These are phyloP conservation scores for Glonium stellatum DNA, from an alignment of 495 filamentous ascomycete species.

Conservation along the genomic window DNA sequence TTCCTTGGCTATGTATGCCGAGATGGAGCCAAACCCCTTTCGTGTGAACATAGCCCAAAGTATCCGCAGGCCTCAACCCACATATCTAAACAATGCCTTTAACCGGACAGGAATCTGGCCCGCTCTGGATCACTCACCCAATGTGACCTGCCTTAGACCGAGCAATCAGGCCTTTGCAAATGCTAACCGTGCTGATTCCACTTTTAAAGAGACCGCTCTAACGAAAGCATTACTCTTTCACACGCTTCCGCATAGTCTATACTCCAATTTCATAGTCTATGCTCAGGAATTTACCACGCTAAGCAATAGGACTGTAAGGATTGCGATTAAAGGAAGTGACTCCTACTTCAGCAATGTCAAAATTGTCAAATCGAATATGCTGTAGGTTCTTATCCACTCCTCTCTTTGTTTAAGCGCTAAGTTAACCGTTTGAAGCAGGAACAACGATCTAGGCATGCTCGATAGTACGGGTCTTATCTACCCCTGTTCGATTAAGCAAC, in stretches of 20 bases:
- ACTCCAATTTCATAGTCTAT: constrained; percentile 30
- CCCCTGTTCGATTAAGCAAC: no score
- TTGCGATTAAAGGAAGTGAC: constrained; percentile 17
- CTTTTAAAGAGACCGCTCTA: constrained; percentile 15
- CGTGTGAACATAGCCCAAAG: constrained; percentile 17
- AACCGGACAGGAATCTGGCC: constrained; percentile 21
- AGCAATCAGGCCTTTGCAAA: constrained; percentile 27
- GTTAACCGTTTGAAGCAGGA: no score
- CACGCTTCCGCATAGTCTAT: constrained; percentile 27
- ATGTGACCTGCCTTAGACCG: constrained; percentile 36
- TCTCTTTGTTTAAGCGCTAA: no score
- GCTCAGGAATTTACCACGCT: constrained; percentile 22
- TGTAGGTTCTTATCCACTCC: no score
- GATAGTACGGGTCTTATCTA: no score
- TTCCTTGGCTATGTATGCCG: background rate
- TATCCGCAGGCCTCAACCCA: constrained; percentile 25
- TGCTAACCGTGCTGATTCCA: constrained; percentile 30
- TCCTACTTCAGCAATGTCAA: constrained; percentile 37
- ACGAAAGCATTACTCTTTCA: constrained; percentile 26
- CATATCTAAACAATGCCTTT: constrained; percentile 26
- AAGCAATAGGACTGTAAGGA: constrained; percentile 25
- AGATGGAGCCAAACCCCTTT: background rate
- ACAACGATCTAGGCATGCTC: no score
- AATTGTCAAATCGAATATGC: constrained; percentile 30
- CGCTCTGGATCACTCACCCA: constrained; percentile 23